These are phyloP conservation scores for Neophaeococcomyces mojaviensis DNA, from an alignment of 2,329 filamentous ascomycete species.

Conservation along the genomic window DNA sequence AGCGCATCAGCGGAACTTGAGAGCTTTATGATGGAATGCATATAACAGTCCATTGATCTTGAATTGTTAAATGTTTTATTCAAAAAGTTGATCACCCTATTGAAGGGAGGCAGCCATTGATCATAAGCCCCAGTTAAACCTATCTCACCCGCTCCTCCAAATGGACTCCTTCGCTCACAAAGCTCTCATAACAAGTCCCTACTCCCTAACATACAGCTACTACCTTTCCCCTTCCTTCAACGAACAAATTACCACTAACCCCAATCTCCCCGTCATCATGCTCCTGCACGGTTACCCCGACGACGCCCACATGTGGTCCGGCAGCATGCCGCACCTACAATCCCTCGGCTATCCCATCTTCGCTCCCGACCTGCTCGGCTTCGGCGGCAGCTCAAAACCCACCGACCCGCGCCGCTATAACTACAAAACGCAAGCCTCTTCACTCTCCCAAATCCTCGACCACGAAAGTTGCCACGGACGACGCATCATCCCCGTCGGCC, in stretches of 20 bases:
- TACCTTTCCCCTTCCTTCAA: conserved; percentile 8
- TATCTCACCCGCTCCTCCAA: no score
- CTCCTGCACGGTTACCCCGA: conserved; percentile 44
- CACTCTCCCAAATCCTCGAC: conserved; percentile 32
- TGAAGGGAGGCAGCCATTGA: no score
- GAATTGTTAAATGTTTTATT: no score
- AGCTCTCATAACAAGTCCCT: conserved; percentile 5
- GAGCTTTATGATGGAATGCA: no score
- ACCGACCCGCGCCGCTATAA: conserved; percentile 31
- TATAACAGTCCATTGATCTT: no score
- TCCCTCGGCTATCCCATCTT: conserved; percentile 33
- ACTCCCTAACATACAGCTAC: conserved; percentile 7
- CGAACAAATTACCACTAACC: not conserved
- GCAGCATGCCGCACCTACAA: conserved; percentile 33
- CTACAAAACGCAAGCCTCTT: conserved; percentile 10
- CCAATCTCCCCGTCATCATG: conserved; percentile 29
- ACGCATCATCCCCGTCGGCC: conserved; percentile 37
- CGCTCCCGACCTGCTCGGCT: conserved; percentile 33
- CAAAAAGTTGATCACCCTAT: no score
- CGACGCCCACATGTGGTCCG: conserved; percentile 37
- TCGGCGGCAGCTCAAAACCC: conserved; percentile 34
- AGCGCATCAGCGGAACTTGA: no score
- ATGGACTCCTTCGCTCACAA: conserved; percentile 7
- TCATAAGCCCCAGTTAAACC: no score
- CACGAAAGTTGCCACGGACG: conserved; percentile 23